These are phyloP conservation scores for Neopestalotiopsis sp. DNA, from an alignment of 2,329 filamentous ascomycete species.

Conservation along the genomic window DNA sequence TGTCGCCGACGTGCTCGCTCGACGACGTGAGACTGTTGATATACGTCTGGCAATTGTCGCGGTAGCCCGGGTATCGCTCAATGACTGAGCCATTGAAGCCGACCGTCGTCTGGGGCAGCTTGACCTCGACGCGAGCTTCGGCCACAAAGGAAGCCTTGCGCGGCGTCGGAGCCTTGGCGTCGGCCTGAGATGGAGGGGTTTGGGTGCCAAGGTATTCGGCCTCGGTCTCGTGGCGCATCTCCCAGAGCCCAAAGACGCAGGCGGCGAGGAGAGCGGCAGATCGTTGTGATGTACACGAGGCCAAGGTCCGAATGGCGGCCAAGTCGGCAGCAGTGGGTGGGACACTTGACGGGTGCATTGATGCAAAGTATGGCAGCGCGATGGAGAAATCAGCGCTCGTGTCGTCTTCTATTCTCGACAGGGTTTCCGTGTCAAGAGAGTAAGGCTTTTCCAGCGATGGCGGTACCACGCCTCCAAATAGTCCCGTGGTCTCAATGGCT, in stretches of 20 bases:
- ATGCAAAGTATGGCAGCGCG: constrained; percentile 54
- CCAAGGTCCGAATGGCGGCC: constrained; percentile 55
- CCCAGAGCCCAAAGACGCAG: constrained; percentile 65
- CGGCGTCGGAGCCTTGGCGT: constrained; percentile 24
- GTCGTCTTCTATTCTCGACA: constrained; percentile 63
- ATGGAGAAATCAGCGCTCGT: constrained; percentile 45
- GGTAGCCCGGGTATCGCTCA: constrained; percentile 77
- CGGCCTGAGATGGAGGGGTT: constrained; percentile 2
- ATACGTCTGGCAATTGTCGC: constrained; percentile 64
- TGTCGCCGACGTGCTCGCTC: constrained; percentile 44
- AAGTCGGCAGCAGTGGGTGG: constrained; percentile 53
- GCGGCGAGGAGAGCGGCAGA: constrained; percentile 66
- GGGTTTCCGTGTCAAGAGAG: constrained; percentile 64
- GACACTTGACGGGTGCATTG: constrained; percentile 32
- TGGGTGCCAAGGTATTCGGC: constrained; percentile 37
- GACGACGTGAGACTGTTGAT: constrained; percentile 63
- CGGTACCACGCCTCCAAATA: constrained; percentile 64
- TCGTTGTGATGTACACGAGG: constrained; percentile 60
- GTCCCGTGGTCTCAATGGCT: constrained; percentile 57
- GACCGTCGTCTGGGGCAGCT: constrained; percentile 60
- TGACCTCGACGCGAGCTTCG: constrained; percentile 56
- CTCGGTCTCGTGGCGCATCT: constrained; percentile 56
- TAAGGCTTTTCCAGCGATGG: constrained; percentile 58
- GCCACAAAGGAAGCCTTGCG: constrained; percentile 39
- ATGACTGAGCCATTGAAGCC: constrained; percentile 82